Percentiles rank a stretch among this genome's conserved stretches.
Evolutionary conservation across 1,284 basidiomycete species (phyloP).

Genomic region (Sparassis latifolia): DNA sequence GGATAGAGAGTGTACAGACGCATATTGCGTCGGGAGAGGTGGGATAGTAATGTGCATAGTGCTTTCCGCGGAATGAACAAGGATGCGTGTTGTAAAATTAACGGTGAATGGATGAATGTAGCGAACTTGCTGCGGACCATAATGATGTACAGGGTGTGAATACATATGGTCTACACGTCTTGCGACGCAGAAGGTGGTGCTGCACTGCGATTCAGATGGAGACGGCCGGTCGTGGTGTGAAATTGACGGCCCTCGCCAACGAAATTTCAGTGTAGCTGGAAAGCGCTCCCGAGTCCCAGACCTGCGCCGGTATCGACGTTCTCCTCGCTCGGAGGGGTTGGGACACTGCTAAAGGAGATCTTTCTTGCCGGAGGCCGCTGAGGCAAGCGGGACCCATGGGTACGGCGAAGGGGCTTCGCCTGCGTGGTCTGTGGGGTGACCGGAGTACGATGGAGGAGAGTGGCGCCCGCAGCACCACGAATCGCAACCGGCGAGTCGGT

Average conservation of each 20-base stretch:
- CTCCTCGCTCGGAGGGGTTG: constrained; percentile 28
- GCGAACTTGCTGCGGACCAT: no score
- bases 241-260: no score
- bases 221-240: no score
- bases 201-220: no score
- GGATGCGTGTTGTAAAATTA: no score
- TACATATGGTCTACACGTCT: no score
- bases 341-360: constrained; percentile 45
- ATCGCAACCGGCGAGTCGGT: not conserved
- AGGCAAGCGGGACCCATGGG: constrained; percentile 16
- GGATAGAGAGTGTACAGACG: not conserved
- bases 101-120: no score
- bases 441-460: constrained; percentile 7
- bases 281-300: constrained; percentile 47
- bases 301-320: constrained; percentile 18
- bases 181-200: no score
- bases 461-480: not conserved
- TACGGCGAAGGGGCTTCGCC: constrained; percentile 18
- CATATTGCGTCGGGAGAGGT: not conserved
- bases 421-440: constrained; percentile 7
- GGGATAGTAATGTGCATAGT: not conserved
- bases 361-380: constrained; percentile 29
- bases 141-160: no score
- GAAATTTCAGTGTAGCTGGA: constrained; percentile 42
- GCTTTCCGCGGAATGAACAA: no score